Conservation (phyloP, 306 rosid species). For the Corylus americana region DNA sequence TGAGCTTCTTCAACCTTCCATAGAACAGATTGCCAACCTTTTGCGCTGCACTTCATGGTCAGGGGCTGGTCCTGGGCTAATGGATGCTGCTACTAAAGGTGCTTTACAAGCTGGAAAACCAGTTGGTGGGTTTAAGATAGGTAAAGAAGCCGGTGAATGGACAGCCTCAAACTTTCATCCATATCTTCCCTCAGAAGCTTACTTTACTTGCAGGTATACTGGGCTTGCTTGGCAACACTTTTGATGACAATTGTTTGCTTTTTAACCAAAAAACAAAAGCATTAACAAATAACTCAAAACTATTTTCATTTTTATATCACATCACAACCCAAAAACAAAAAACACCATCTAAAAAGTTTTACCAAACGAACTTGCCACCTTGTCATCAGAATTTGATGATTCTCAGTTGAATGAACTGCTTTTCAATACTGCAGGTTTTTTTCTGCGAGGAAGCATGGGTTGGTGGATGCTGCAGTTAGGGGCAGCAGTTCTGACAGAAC, state of each 20-base stretch:
- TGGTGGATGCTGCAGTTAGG: conserved; percentile 86
- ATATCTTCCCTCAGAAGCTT: conserved; percentile 68
- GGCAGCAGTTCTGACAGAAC: conserved; percentile 58
- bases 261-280: too few relatives aligned
- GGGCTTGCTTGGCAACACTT: background rate
- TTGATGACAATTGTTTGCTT: too few relatives aligned
- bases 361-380: conserved; percentile 2
- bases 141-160: conserved; percentile 86
- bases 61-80: conserved; percentile 91
- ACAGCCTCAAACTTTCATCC: conserved; percentile 75
- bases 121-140: conserved; percentile 88
- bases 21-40: conserved; percentile 70
- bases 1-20: conserved; percentile 2
- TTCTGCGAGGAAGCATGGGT: conserved; percentile 97
- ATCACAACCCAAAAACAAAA: too few relatives aligned
- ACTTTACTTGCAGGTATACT: conserved; percentile 80
- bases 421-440: conserved; percentile 62
- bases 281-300: too few relatives aligned
- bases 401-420: conserved; percentile 15
- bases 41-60: conserved; percentile 90
- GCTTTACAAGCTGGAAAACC: conserved; percentile 71
- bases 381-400: conserved; percentile 2
- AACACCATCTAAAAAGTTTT: too few relatives aligned
- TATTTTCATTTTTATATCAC: too few relatives aligned
- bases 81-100: conserved; percentile 94